A percentile compares a stretch with the other conserved stretches of the same genome.
These are phyloP conservation scores for Gymnopilus dilepis DNA, from an alignment of 768 basidiomycete species.

Conservation along the genomic window DNA sequence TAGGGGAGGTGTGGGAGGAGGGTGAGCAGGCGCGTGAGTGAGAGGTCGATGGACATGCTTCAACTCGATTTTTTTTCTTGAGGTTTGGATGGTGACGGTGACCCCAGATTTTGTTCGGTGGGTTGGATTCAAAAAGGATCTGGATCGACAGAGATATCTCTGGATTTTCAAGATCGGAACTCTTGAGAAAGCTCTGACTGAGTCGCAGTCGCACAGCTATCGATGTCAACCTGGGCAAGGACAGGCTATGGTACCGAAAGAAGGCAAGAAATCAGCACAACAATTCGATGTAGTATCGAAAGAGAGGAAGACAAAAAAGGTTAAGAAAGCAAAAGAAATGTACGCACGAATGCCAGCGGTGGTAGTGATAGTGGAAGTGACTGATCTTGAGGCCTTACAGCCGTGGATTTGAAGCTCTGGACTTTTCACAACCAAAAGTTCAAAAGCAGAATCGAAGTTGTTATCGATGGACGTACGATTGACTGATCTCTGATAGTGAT, in stretches of 20 bases:
- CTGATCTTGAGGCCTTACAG: not conserved
- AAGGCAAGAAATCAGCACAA: too few species aligned
- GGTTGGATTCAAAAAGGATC: too few species aligned
- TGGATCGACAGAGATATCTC: too few species aligned
- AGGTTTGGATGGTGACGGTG: not conserved
- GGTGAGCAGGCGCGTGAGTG: conserved; percentile 58
- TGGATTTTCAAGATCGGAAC: not conserved
- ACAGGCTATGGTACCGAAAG: too few species aligned
- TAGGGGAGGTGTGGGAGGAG: conserved; percentile 63
- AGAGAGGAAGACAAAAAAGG: not conserved
- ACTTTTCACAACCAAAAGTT: too few species aligned
- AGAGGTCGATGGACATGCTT: conserved; percentile 70
- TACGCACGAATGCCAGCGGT: not conserved
- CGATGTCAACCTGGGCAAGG: too few species aligned
- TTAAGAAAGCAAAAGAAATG: too few species aligned
- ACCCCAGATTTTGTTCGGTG: not conserved
- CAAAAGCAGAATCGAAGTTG: not conserved
- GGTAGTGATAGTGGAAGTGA: not conserved
- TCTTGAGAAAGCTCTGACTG: too few species aligned
- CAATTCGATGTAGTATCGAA: not conserved
- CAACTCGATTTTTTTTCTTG: too few species aligned
- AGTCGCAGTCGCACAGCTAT: too few species aligned
- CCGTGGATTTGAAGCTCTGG: too few species aligned
- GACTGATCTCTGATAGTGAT: not conserved
- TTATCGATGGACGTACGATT: not conserved